Conservation (phyloP, 2,329 filamentous ascomycete species). For the Juglanconis oblonga region DNA sequence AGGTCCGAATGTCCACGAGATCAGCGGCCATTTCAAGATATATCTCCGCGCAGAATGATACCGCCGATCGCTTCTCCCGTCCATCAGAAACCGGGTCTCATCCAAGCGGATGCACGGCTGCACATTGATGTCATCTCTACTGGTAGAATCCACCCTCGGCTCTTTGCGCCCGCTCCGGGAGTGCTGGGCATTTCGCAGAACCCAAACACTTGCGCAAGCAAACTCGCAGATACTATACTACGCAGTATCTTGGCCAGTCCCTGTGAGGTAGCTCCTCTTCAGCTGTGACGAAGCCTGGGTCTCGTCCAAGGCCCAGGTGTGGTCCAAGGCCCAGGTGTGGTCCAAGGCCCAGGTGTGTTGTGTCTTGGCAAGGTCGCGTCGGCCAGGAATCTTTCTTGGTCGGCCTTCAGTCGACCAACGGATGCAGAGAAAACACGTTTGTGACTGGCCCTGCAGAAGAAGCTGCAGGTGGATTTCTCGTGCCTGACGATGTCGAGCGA, state of each 20-base stretch:
- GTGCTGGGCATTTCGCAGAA: no score
- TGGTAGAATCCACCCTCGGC: not conserved
- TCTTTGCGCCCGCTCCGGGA: no score
- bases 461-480: conserved; percentile 6
- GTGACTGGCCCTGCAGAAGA: conserved; percentile 11
- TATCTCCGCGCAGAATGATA: conserved; percentile 6
- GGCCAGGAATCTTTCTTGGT: not conserved
- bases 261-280: no score
- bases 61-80: not conserved
- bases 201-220: no score
- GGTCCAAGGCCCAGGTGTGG: no score
- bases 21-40: conserved; percentile 3
- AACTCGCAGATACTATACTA: no score
- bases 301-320: no score
- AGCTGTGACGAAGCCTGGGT: no score
- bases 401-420: not conserved
- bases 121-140: conserved; percentile 14
- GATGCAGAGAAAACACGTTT: not conserved
- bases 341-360: not conserved
- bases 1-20: not conserved
- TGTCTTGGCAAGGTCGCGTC: not conserved
- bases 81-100: not conserved
- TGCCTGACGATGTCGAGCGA: conserved; percentile 12
- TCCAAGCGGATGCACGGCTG: not conserved
- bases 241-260: no score